Evolutionary conservation across 306 rosid species (phyloP).

Genomic region (Quercus suber): DNA sequence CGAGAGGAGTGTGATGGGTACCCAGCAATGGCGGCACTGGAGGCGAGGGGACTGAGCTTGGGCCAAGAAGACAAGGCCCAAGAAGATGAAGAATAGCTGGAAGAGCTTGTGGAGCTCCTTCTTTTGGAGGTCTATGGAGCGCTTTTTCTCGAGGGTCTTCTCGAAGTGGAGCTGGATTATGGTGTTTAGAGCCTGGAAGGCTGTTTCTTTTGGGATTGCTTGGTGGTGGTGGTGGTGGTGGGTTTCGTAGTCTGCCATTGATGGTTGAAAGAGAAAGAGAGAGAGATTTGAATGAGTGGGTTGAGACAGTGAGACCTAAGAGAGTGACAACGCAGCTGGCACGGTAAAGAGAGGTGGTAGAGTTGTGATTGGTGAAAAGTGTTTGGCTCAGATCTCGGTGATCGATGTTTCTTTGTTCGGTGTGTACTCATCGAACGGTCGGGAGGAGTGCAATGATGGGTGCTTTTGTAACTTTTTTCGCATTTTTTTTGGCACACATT

Average conservation of each 20-base stretch:
- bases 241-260: slow-evolving; percentile 50
- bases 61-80: slow-evolving; percentile 47
- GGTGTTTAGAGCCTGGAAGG: slow-evolving; percentile 77
- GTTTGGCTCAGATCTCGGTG: slow-evolving; percentile 7
- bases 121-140: slow-evolving; percentile 85
- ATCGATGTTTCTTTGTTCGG: neutral
- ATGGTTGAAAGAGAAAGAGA: neutral
- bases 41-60: slow-evolving; percentile 53
- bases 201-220: slow-evolving; percentile 55
- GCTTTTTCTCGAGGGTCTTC: slow-evolving; percentile 86
- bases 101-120: slow-evolving; percentile 74
- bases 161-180: slow-evolving; percentile 92
- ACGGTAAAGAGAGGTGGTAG: neutral
- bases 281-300: neutral
- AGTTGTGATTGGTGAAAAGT: neutral
- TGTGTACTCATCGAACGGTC: neutral
- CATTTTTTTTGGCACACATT: too few relatives aligned
- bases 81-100: slow-evolving; percentile 77
- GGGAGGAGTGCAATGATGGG: neutral
- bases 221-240: slow-evolving; percentile 39
- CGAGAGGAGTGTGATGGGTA: slow-evolving; percentile 84
- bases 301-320: neutral
- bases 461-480: too few relatives aligned
- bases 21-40: slow-evolving; percentile 90
- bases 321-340: neutral